Evolutionary conservation across 2,329 filamentous ascomycete species (phyloP), one percentile per base, ranked within the genome.

Genomic region (Fusarium metavorans): DNA sequence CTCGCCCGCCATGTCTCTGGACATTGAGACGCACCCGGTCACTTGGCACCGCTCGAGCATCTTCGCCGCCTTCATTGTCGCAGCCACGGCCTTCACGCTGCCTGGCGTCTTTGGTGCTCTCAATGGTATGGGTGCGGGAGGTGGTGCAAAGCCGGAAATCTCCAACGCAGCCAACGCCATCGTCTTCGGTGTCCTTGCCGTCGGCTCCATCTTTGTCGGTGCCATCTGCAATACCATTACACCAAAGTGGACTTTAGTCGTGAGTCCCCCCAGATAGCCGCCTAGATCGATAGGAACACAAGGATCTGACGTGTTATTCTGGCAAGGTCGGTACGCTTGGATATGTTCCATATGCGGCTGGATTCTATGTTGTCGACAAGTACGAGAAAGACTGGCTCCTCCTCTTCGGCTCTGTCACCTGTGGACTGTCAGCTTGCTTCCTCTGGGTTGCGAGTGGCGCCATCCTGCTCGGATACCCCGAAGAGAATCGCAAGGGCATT

Each of bases 391-490:
- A 88, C 65, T 93, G 91, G 91, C 86, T 92, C 41, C 87, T 92
- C 16, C 84, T 92, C 8, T 83, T 93, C 35, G 91, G 90, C 3
- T 89, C 89, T 11, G 90, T 89, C 0, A 83, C 90, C 2, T 92
- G 90, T 77, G 91, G 91, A 20, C 83, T 92, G 23, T 89, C 87
- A 0, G 91, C 91, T 0, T 91, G 91, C 0, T 84, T 93, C 3
- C 93, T 93, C 81, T 93, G 92, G 92, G 89, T 89, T 81, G 89
- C 90, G 0, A 92, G 93, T 82, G 91, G 89, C 1, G 91, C 92
- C 0, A 91, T 93, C 66, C 89, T 90, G 0, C 85, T 92, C 3
- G 85, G 88, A 6, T 86, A 85, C 30, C 82, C 81, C 1, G 60
- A 63, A 82, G 83, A 6, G 85, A 54, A 52, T 18, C 8, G 37